These are phyloP conservation scores for Fusarium sarcochroum DNA, from an alignment of 2,329 filamentous ascomycete species.

Conservation along the genomic window DNA sequence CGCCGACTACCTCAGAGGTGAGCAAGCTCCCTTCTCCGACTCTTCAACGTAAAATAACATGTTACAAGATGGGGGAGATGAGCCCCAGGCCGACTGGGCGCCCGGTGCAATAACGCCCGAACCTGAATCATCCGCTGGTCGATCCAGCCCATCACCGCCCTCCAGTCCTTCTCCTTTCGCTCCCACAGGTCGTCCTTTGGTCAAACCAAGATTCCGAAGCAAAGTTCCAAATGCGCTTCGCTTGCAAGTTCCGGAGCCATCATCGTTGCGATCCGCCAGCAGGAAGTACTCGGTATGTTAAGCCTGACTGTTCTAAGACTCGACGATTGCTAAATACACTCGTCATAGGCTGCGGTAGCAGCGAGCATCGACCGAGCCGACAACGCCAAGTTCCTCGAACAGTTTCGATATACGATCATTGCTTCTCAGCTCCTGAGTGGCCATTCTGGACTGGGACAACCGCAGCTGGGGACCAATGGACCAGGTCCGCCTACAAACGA, in stretches of 20 bases:
- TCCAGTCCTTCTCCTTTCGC: conserved; percentile 67
- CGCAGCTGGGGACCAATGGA: conserved; percentile 43
- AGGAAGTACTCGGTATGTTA: conserved; percentile 66
- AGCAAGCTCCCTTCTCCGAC: conserved; percentile 27
- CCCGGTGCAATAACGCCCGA: conserved; percentile 56
- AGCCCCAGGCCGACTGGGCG: conserved; percentile 63
- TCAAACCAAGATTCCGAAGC: conserved; percentile 67
- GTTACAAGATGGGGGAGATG: conserved; percentile 62
- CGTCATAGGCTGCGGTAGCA: conserved; percentile 74
- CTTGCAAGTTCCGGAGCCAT: conserved; percentile 56
- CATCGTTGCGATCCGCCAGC: conserved; percentile 61
- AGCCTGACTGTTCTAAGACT: neutral
- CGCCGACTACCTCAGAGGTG: conserved; percentile 91
- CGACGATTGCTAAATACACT: conserved; percentile 16
- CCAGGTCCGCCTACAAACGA: conserved; percentile 28
- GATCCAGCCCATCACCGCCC: conserved; percentile 62
- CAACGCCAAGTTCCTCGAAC: conserved; percentile 88
- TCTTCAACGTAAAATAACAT: conserved; percentile 17
- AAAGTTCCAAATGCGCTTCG: conserved; percentile 61
- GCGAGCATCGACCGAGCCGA: conserved; percentile 81
- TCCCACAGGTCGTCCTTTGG: conserved; percentile 68
- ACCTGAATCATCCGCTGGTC: conserved; percentile 48
- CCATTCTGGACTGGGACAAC: conserved; percentile 65
- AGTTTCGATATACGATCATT: conserved; percentile 93
- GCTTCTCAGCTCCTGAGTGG: conserved; percentile 90